These are phyloP conservation scores for Kalmusia sp. DNA, from an alignment of 2,329 filamentous ascomycete genomes.

Conservation along the genomic window DNA sequence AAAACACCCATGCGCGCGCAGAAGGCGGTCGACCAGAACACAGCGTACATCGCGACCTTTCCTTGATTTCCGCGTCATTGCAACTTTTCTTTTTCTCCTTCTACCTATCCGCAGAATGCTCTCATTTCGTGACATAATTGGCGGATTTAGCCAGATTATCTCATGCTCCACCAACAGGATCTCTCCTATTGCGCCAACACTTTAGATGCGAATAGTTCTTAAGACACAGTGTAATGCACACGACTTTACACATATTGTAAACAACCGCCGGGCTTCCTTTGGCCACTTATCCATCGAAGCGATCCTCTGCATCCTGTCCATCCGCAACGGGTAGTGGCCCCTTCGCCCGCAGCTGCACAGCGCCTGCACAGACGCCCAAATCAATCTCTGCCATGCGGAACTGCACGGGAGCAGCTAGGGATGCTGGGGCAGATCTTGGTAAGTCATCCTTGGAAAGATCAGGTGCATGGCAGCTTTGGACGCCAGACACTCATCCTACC, in stretches of 20 bases:
- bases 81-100: no score
- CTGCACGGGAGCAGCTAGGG: conserved; percentile 5
- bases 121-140: conserved; percentile 7
- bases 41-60: no score
- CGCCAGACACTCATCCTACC: background rate
- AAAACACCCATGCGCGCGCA: no score
- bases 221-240: conserved; percentile 2
- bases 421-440: conserved; percentile 23
- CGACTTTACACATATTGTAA: conserved; percentile 19
- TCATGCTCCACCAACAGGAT: background rate
- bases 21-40: no score
- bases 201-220: background rate
- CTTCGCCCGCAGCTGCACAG: conserved; percentile 20
- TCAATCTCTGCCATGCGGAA: conserved; percentile 17
- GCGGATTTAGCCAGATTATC: conserved; percentile 22
- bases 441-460: conserved; percentile 8
- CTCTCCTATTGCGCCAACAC: background rate
- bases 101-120: conserved; percentile 1
- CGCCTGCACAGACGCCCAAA: conserved; percentile 22
- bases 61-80: no score
- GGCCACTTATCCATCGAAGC: conserved; percentile 29
- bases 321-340: conserved; percentile 9
- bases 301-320: conserved; percentile 21
- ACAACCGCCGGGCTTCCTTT: background rate
- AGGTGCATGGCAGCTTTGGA: background rate